Evolutionary conservation across 1,284 basidiomycete genomes (phyloP).

Genomic region (Cystobasidium slooffiae): DNA sequence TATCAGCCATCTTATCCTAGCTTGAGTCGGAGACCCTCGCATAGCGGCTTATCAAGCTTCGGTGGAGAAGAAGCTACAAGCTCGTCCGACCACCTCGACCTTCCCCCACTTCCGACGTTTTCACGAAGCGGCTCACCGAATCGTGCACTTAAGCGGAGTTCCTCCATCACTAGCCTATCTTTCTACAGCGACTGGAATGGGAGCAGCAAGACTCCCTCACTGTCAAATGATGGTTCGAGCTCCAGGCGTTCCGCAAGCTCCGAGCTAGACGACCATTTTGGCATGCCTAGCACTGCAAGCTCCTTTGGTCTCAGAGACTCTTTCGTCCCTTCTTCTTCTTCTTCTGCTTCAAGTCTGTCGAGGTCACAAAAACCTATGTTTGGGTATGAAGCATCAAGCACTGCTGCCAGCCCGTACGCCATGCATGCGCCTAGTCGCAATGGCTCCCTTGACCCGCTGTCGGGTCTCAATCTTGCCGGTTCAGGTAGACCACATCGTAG

Average conservation of each 20-base stretch:
- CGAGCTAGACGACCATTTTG: conserved; percentile 10
- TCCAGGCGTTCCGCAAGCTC: conserved; percentile 20
- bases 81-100: neutral
- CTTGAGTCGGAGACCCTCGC: neutral
- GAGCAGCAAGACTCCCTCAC: conserved; percentile 23
- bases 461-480: neutral
- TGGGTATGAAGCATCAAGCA: neutral
- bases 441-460: neutral
- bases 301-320: neutral
- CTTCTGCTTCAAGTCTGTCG: neutral
- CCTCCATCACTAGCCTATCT: conserved; percentile 26
- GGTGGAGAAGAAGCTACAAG: neutral
- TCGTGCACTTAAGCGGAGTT: conserved; percentile 10
- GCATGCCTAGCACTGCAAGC: conserved; percentile 22
- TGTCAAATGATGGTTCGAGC: conserved; percentile 14
- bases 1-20: neutral
- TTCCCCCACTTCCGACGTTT: neutral
- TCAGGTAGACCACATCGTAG: neutral
- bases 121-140: conserved; percentile 17
- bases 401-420: neutral
- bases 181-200: conserved; percentile 26
- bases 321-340: conserved; percentile 8
- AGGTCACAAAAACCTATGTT: conserved; percentile 17
- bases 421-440: conserved; percentile 2
- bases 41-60: neutral